phyloP scores from a whole-genome alignment of 2,329 filamentous ascomycete species.

The Zalaria obscura region DNA sequence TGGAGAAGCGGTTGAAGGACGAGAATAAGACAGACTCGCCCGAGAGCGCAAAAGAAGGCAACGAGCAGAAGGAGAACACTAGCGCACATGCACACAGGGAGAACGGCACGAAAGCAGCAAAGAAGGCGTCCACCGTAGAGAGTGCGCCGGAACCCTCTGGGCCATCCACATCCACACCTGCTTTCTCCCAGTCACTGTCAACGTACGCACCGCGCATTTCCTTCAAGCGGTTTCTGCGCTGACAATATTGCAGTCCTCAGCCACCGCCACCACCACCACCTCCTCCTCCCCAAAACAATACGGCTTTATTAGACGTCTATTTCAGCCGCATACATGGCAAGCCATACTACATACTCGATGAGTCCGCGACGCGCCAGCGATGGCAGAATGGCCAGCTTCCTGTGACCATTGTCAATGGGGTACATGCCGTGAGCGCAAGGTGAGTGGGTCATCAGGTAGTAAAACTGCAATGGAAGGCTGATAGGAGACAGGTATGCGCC shows the following conservation, averaged over 20 bases:
- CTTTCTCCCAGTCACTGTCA: no score
- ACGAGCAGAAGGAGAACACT: background rate
- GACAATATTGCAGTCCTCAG: slow-evolving; percentile 1
- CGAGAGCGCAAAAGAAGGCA: background rate
- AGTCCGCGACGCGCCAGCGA: slow-evolving; percentile 57
- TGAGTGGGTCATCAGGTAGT: slow-evolving; percentile 11
- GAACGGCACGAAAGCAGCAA: background rate
- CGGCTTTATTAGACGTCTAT: slow-evolving; percentile 51
- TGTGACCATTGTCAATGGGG: slow-evolving; percentile 34
- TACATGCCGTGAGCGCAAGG: slow-evolving; percentile 34
- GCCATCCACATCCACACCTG: no score
- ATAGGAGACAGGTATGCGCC: slow-evolving; percentile 45
- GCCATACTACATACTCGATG: slow-evolving; percentile 69
- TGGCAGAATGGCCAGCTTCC: slow-evolving; percentile 54
- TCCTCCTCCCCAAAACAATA: slow-evolving; percentile 2
- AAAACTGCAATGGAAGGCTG: no score
- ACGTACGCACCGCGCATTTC: no score
- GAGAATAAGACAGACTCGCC: slow-evolving; percentile 31
- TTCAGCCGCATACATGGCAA: slow-evolving; percentile 69
- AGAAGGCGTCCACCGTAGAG: background rate
- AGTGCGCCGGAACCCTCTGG: no score
- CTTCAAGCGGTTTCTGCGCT: background rate
- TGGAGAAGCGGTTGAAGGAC: slow-evolving; percentile 63
- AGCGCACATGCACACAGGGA: background rate
- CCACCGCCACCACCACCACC: background rate